These are phyloP conservation scores for Lophiotrema nucula DNA, from an alignment of 495 filamentous ascomycete genomes.

Conservation along the genomic window DNA sequence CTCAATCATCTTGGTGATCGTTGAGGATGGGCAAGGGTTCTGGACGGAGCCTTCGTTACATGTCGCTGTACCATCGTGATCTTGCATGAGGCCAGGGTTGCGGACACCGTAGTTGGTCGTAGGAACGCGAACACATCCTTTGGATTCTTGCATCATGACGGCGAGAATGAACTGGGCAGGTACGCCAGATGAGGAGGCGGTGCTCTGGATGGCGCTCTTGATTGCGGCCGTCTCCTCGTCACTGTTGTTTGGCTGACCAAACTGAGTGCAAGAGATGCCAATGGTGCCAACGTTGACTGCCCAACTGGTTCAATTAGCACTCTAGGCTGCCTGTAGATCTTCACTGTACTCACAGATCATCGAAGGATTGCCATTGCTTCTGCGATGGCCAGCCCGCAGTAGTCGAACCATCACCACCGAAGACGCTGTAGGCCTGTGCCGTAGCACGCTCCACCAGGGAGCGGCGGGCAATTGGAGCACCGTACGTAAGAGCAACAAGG, in stretches of 20 bases:
- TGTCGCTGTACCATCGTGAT: conserved; percentile 48
- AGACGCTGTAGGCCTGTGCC: conserved; percentile 11
- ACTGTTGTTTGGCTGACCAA: conserved; percentile 42
- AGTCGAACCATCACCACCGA: conserved; percentile 30
- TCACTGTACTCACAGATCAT: conserved; percentile 26
- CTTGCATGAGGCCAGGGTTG: conserved; percentile 49
- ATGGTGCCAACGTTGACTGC: conserved; percentile 46
- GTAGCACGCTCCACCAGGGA: conserved; percentile 22
- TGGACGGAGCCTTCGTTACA: conserved; percentile 45
- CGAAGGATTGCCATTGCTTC: conserved; percentile 30
- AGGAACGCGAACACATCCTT: conserved; percentile 52
- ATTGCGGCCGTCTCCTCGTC: conserved; percentile 89
- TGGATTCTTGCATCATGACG: conserved; percentile 59
- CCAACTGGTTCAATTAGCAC: not conserved
- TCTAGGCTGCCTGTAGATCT: not conserved
- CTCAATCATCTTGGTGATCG: conserved; percentile 51
- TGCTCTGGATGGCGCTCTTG: conserved; percentile 65
- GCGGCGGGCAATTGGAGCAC: conserved; percentile 21
- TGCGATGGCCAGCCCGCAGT: conserved; percentile 31
- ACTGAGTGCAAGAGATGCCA: conserved; percentile 46
- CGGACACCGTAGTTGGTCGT: conserved; percentile 43
- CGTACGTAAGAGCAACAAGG: conserved; percentile 21
- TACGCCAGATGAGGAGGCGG: conserved; percentile 44
- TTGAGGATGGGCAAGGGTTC: conserved; percentile 48
- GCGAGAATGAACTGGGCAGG: conserved; percentile 46